Evolutionary conservation across 306 rosid genomes (phyloP).

Genomic region (Ormosia semicastrata): DNA sequence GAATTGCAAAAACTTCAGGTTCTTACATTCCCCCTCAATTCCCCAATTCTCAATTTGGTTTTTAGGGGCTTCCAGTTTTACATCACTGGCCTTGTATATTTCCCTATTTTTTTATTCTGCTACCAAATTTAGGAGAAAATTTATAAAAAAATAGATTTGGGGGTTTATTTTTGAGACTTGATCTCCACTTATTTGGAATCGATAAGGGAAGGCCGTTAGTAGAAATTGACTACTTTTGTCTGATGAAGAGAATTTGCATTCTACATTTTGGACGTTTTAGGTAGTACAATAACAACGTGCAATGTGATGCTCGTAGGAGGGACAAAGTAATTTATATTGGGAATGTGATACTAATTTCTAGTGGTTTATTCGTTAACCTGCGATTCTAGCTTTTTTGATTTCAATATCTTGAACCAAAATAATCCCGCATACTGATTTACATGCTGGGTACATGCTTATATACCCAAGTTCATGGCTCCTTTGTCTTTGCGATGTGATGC

Average conservation of each 20-base stretch:
- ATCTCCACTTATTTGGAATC: background rate
- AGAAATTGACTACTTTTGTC: background rate
- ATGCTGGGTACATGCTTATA: background rate
- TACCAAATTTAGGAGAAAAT: background rate
- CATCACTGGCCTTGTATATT: background rate
- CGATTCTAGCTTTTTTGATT: background rate
- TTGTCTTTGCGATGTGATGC: background rate
- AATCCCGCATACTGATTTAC: background rate
- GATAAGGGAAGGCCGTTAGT: background rate
- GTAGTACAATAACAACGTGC: background rate
- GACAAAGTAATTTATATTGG: background rate
- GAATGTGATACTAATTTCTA: background rate
- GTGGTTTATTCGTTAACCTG: background rate
- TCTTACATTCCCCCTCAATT: background rate
- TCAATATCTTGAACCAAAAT: background rate
- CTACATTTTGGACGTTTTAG: background rate
- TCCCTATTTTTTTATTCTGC: background rate
- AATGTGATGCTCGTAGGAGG: background rate
- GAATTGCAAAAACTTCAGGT: slow-evolving; percentile 33
- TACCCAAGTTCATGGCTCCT: background rate
- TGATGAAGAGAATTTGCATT: background rate
- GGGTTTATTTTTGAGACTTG: background rate
- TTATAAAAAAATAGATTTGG: too few species aligned
- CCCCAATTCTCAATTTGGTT: background rate
- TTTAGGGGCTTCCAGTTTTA: background rate